Base-by-base conservation (phyloP, 495 filamentous ascomycete genomes). In the Astrothelium subdiscretum region DNA sequence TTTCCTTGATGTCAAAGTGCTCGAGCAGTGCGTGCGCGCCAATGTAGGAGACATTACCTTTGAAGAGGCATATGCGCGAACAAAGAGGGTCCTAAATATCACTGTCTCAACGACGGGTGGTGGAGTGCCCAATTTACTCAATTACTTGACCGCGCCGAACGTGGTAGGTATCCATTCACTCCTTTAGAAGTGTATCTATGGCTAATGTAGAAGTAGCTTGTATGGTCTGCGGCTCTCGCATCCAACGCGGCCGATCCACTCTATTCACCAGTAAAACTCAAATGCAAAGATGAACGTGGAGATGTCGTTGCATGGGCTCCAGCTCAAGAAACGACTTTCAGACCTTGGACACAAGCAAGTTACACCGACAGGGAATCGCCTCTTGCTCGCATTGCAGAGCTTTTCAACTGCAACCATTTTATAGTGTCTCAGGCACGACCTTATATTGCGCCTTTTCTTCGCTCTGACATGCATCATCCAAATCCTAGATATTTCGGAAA, bases 351-450 rank as follows among this genome's bases (percentile, higher is more conserved):
- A 22, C 82, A 87, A 52, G 79, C 83, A 57, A 80, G 81, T 32
- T 88, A 89, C 73, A 81, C 78, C 43, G 90, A 90, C 63, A 84
- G 84, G 51, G 87, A 92, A 69, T 88, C 88, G 1, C 92, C 92
- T 0, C 81, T 96, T 3, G 79, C 84, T 40, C 85, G 92, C 51
- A 87, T 96, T 59, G 87, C 90, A 6, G 88, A 95, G 72, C 85
- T 96, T 31, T 96, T 96, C 81, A 96, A 96, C 71, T 87, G 96
- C 65, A 92, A 91, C 73, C 88, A 92, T 76, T 92, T 89, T 76
- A 84, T 92, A 63, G 83, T 92, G 63, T 86, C 83, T 63, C 88
- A 91, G 72, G 87, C 88, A 0, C 81, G 88, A 3, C 88, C 88
- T 0, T 91, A 90, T 70, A 74, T 92, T 20, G 84, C 87, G n/a